A percentile compares a stretch with the other conserved stretches of the same genome.
These are phyloP conservation scores for Rhizophagus clarus DNA, from an alignment of 192 early-diverging fungal species.

Conservation along the genomic window DNA sequence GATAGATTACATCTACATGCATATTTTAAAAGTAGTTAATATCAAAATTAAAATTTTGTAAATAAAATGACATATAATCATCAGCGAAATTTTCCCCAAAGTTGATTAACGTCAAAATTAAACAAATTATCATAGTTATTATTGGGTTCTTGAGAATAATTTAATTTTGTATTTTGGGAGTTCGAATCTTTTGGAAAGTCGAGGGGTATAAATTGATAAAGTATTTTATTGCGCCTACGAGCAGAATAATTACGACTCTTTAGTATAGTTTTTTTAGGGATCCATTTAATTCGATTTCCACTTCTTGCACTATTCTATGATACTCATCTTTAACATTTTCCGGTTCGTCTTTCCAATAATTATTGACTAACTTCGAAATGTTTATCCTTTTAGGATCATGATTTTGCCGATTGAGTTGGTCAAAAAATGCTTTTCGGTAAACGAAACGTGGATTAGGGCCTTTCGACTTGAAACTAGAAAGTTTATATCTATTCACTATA, in stretches of 20 bases:
- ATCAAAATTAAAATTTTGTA: no score
- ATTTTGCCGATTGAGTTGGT: neutral
- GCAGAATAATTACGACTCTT: neutral
- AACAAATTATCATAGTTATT: no score
- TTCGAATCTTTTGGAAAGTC: no score
- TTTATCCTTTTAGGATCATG: neutral
- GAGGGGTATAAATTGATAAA: no score
- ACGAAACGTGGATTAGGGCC: neutral
- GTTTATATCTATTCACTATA: neutral
- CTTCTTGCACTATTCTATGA: conserved; percentile 2
- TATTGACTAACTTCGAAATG: neutral
- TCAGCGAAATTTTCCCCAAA: no score
- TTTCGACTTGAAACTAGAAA: neutral
- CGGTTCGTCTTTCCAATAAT: neutral
- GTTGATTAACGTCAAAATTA: no score
- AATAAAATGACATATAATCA: no score
- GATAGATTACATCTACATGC: no score
- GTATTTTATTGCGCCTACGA: no score
- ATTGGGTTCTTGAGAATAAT: no score
- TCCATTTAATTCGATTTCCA: neutral
- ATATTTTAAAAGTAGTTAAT: no score
- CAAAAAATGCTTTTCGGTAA: neutral
- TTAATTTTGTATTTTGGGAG: no score
- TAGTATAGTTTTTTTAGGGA: neutral
- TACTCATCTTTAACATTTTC: neutral